Conservation (phyloP, 306 rosid species). For the Oxytropis ochrocephala region DNA sequence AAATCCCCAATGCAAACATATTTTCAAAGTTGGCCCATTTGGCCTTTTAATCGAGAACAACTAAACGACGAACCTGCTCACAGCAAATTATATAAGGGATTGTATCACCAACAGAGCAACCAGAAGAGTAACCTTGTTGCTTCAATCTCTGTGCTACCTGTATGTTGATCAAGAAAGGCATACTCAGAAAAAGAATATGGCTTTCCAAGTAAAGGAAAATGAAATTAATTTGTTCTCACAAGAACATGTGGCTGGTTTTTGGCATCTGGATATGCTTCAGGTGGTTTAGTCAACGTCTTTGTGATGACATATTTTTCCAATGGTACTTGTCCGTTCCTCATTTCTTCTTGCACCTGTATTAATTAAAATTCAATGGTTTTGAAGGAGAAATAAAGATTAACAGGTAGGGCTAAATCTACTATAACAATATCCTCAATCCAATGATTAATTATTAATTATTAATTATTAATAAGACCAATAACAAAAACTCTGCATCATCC, state of each 20-base stretch:
- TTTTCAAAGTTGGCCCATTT: not conserved
- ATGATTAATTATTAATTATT: conserved; percentile 8
- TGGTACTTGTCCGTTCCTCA: conserved; percentile 74
- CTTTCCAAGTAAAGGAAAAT: not conserved
- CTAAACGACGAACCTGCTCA: conserved; percentile 67
- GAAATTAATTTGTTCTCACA: conserved; percentile 40
- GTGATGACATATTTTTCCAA: conserved; percentile 90
- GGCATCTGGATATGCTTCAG: conserved; percentile 94
- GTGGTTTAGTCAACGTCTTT: conserved; percentile 88
- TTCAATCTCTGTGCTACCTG: conserved; percentile 94
- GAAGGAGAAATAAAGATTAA: not conserved
- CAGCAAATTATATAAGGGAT: conserved; percentile 85
- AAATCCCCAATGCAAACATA: conserved; percentile 1
- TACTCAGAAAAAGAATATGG: conserved; percentile 13
- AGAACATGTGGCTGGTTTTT: conserved; percentile 97
- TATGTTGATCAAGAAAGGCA: conserved; percentile 22
- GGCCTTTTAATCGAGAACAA: conserved; percentile 11
- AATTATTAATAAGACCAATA: conserved; percentile 4
- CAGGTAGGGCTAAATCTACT: not conserved
- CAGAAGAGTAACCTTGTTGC: conserved; percentile 79
- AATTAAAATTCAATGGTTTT: conserved; percentile 13
- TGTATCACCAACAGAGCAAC: conserved; percentile 87
- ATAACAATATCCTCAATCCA: not conserved
- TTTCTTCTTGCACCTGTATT: conserved; percentile 85
- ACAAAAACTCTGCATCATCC: not conserved